Evolutionary conservation across 768 basidiomycete genomes (phyloP), one percentile per base, ranked within the genome.

Genomic region (Candolleomyces aberdarensis): DNA sequence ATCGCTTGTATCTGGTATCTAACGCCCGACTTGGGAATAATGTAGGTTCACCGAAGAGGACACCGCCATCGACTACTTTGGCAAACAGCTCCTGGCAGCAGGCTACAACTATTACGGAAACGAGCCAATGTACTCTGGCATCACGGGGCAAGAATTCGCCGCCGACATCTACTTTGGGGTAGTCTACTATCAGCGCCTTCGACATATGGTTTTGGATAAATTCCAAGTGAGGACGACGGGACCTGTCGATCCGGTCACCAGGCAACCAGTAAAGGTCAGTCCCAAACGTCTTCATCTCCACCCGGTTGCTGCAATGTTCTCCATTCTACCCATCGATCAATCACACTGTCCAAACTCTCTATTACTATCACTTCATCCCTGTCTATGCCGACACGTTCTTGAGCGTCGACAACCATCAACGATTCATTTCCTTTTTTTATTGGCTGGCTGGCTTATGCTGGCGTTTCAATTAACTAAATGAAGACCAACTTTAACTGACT

Each of bases 171-270:
- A 98, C 75, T 85, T 98, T 64, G 97, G 97, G 19, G 89, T 98
- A 43, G 96, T 99, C 59, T 99, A 98, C 78, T 99, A 99, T 74
- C 97, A 99, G 72, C 90, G 97, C 57, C 81, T 99, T 60, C 89
- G 97, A 66, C 97, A 99, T 82, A 98, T 99, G 97, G 97, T 99
- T 60, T 82, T 96, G 64, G 97, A 99, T 80, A 99, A 99, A 76
- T 99, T 96, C 82, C 97, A 99, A 79, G 97, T 99, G 26, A 88
- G 97, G 65, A 99, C 97, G 26, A 98, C 95, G 19, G 97, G 97
- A 5, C 96, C 96, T 14, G 93, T 98, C 39, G 97, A 99, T 76
- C 90, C 92, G 20, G 79, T 98, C 51, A 99, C 97, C 3, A 84
- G 94, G 65, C 97, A 98, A 72, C 97, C 97, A 56, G 94, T 99